Percentiles rank a stretch among this genome's conserved stretches.
phyloP scores from a whole-genome alignment of 2,329 filamentous ascomycete species.

The Epichloe hybrida region DNA sequence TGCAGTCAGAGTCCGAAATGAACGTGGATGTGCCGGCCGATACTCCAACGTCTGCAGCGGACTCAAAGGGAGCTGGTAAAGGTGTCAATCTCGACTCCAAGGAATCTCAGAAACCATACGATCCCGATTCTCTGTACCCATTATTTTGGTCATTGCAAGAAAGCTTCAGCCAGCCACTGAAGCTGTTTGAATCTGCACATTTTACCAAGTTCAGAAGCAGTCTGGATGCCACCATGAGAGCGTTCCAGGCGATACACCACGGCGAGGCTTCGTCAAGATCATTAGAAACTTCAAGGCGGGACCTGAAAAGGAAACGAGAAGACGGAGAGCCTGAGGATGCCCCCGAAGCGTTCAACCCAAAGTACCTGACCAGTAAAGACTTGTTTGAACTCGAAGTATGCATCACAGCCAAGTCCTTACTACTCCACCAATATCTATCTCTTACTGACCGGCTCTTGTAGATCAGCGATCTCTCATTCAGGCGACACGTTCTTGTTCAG shows the following conservation, averaged over 20 bases:
- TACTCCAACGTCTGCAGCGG: slow-evolving; percentile 14
- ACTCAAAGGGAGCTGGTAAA: slow-evolving; percentile 18
- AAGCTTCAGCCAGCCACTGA: slow-evolving; percentile 80
- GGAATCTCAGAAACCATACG: slow-evolving; percentile 39
- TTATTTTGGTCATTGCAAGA: slow-evolving; percentile 90
- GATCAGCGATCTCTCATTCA: slow-evolving; percentile 89
- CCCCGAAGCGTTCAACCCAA: slow-evolving; percentile 63
- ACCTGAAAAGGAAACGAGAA: slow-evolving; percentile 57
- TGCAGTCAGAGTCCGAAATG: slow-evolving; percentile 30
- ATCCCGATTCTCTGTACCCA: slow-evolving; percentile 67
- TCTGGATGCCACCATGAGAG: slow-evolving; percentile 50
- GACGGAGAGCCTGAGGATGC: slow-evolving; percentile 37
- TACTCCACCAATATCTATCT: background rate
- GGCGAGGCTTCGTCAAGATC: slow-evolving; percentile 37
- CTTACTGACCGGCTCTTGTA: slow-evolving; percentile 18
- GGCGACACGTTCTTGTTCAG: slow-evolving; percentile 88
- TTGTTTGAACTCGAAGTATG: slow-evolving; percentile 85
- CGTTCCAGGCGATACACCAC: slow-evolving; percentile 38
- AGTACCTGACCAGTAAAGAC: slow-evolving; percentile 94
- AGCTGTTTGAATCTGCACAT: slow-evolving; percentile 57
- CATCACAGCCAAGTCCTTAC: background rate
- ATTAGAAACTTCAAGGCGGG: slow-evolving; percentile 49
- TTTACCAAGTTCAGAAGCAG: slow-evolving; percentile 73
- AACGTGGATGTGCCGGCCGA: slow-evolving; percentile 46
- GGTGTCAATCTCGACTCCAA: slow-evolving; percentile 28